phyloP scores from a whole-genome alignment of 2,329 filamentous ascomycete species.

The Metarhizium anisopliae region DNA sequence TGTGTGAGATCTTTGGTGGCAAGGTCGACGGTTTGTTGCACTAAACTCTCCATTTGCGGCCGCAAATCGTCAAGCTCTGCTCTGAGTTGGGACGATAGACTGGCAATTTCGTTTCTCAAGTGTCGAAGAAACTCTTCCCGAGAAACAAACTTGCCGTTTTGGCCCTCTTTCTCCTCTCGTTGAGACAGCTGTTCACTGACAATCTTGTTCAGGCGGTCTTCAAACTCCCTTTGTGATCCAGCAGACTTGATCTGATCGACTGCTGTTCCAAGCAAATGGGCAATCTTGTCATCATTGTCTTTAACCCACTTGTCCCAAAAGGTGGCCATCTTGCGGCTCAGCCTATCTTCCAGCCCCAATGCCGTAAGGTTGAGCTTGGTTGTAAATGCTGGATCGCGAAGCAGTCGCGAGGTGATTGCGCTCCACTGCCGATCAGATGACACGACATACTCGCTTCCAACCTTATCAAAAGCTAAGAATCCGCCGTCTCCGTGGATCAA shows the following conservation, averaged over 20 bases:
- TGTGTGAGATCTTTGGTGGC: conserved; percentile 15
- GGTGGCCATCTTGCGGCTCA: conserved; percentile 24
- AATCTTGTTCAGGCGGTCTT: conserved; percentile 25
- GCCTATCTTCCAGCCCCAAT: conserved; percentile 10
- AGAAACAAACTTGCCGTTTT: conserved; percentile 30
- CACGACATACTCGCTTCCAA: conserved; percentile 25
- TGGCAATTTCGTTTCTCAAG: conserved; percentile 28
- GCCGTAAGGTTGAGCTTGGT: conserved; percentile 16
- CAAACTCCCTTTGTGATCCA: conserved; percentile 24
- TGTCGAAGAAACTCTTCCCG: conserved; percentile 39
- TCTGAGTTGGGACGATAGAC: conserved; percentile 29
- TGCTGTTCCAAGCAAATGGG: conserved; percentile 19
- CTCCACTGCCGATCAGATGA: conserved; percentile 39
- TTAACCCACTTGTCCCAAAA: conserved; percentile 45
- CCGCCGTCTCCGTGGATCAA: conserved; percentile 40
- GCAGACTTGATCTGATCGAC: conserved; percentile 25
- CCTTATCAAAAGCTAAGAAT: conserved; percentile 37
- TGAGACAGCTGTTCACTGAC: conserved; percentile 27
- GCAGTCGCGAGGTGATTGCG: conserved; percentile 33
- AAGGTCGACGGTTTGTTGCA: conserved; percentile 21
- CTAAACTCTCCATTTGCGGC: conserved; percentile 22
- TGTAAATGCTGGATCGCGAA: conserved; percentile 21
- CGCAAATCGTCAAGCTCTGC: conserved; percentile 30
- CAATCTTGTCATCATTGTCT: conserved; percentile 35
- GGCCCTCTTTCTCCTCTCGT: conserved; percentile 10